phyloP scores from a whole-genome alignment of 208 protist species.

The Acanthamoeba castellanii region DNA sequence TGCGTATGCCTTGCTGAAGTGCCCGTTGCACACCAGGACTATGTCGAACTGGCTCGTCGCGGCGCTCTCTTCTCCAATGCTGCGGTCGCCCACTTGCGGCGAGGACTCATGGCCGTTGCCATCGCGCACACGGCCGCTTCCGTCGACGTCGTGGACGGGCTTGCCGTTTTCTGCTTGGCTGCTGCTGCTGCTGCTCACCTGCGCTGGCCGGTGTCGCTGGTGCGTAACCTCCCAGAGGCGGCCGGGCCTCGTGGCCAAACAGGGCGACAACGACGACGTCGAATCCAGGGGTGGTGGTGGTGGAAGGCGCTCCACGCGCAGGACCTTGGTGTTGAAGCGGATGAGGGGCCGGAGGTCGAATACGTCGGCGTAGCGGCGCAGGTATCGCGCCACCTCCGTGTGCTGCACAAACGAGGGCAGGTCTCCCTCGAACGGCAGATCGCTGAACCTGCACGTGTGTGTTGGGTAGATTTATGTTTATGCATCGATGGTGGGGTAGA shows the following conservation, averaged over 20 bases:
- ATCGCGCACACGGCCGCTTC: not conserved
- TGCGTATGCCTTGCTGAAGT: constrained; percentile 28
- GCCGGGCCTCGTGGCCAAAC: not conserved
- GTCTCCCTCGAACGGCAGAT: constrained; percentile 16
- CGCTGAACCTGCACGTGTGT: not conserved
- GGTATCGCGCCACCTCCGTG: constrained; percentile 23
- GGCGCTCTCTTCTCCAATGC: not conserved
- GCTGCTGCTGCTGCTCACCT: no score
- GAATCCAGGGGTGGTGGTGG: not conserved
- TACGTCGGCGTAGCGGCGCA: not conserved
- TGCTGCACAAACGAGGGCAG: constrained; percentile 56
- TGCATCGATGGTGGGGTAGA: no score
- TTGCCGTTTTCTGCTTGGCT: not conserved
- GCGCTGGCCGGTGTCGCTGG: not conserved
- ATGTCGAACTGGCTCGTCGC: not conserved
- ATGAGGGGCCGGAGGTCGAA: constrained; percentile 19
- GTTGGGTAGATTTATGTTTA: no score
- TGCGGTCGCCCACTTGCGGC: no score
- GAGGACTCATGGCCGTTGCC: not conserved
- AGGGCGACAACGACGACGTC: no score
- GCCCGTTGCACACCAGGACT: constrained; percentile 61
- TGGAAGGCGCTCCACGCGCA: constrained; percentile 13
- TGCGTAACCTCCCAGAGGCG: constrained; percentile 1
- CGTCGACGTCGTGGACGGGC: not conserved
- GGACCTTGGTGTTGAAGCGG: constrained; percentile 20